Conservation (phyloP, 73 alveolate genomes). For the Effrenium voratum region DNA sequence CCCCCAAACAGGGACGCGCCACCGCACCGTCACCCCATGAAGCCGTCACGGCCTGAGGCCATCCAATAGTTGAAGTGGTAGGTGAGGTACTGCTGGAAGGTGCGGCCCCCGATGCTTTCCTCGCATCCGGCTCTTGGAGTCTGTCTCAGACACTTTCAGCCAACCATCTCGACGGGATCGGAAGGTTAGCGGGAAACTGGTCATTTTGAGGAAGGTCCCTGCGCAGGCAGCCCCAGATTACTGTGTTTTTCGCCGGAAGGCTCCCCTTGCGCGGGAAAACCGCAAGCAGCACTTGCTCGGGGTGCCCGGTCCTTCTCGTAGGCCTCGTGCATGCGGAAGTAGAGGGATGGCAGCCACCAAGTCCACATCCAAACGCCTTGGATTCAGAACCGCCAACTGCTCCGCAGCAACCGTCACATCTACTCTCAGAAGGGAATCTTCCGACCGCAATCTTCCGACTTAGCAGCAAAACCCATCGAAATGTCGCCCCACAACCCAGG, state of each 20-base stretch:
- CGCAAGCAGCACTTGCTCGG: too few relatives aligned
- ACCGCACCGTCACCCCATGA: background rate
- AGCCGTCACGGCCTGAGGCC: slow-evolving; percentile 49
- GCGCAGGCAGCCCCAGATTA: too few relatives aligned
- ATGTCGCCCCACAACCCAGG: too few relatives aligned
- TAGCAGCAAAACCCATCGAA: too few relatives aligned
- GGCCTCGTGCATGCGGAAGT: slow-evolving; percentile 79
- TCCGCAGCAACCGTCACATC: background rate
- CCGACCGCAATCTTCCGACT: too few relatives aligned
- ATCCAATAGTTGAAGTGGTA: slow-evolving; percentile 87
- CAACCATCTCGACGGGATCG: background rate
- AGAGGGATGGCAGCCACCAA: slow-evolving; percentile 81
- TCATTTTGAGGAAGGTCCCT: too few relatives aligned
- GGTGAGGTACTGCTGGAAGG: slow-evolving; percentile 81
- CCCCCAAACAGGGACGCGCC: background rate
- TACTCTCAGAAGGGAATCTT: too few relatives aligned
- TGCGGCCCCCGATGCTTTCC: slow-evolving; percentile 88
- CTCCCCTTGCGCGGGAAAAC: too few relatives aligned
- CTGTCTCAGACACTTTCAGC: background rate
- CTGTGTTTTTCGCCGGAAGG: too few relatives aligned
- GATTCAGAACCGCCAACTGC: background rate
- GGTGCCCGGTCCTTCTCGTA: slow-evolving; percentile 17
- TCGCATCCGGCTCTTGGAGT: background rate
- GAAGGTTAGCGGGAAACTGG: too few relatives aligned
- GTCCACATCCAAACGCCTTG: slow-evolving; percentile 90